Evolutionary conservation across 2,329 filamentous ascomycete species (phyloP).

Genomic region (Hypoxylon sp.): DNA sequence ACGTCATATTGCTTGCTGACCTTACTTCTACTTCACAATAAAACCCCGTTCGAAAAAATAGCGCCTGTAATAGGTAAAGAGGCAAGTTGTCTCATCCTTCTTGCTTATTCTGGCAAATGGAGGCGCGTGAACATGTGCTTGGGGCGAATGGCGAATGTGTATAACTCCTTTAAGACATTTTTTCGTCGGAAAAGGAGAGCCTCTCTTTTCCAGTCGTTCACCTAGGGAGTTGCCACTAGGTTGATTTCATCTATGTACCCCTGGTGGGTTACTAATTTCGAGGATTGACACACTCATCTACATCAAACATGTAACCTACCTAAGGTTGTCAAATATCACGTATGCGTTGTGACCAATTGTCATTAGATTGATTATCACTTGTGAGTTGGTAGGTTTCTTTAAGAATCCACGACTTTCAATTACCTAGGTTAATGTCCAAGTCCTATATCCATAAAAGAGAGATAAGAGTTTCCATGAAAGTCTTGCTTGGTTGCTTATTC

Average conservation of each 20-base stretch:
- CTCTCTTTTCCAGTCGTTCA: neutral
- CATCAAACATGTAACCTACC: too few relatives aligned
- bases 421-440: too few relatives aligned
- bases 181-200: too few relatives aligned
- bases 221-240: too few relatives aligned
- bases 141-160: neutral
- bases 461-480: slow-evolving; percentile 12
- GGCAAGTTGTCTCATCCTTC: neutral
- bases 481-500: neutral
- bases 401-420: slow-evolving; percentile 27
- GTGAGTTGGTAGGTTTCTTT: neutral
- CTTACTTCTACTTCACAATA: neutral
- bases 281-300: too few relatives aligned
- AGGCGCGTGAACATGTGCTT: neutral
- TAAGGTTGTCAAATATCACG: too few relatives aligned
- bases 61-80: neutral
- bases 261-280: too few relatives aligned
- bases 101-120: neutral
- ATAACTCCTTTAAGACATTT: neutral
- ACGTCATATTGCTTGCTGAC: neutral
- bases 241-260: too few relatives aligned
- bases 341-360: too few relatives aligned
- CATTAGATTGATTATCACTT: too few relatives aligned
- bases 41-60: neutral
- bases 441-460: slow-evolving; percentile 33